Percentiles rank a stretch among this genome's conserved stretches.
These are phyloP conservation scores for Blastomyces parvus DNA, from an alignment of 2,329 filamentous ascomycete genomes.

Conservation along the genomic window DNA sequence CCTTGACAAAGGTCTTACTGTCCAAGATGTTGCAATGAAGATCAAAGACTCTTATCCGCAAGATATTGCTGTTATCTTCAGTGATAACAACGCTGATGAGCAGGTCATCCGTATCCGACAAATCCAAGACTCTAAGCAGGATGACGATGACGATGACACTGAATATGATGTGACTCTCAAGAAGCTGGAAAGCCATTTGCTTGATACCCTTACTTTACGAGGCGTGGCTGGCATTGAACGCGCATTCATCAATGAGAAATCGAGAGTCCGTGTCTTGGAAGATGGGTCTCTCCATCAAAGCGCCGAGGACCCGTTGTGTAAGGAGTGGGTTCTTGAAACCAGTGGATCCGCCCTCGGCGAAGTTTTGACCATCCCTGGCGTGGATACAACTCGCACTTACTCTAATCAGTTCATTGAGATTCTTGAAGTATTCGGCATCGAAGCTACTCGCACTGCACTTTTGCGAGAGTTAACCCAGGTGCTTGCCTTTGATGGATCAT, in stretches of 20 bases:
- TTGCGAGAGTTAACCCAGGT: constrained; percentile 85
- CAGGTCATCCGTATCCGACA: constrained; percentile 89
- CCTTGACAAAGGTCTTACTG: constrained; percentile 78
- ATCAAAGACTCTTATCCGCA: constrained; percentile 82
- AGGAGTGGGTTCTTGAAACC: constrained; percentile 94
- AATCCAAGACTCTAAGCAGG: constrained; percentile 58
- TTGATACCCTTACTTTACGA: constrained; percentile 83
- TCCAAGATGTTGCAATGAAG: constrained; percentile 79
- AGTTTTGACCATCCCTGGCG: constrained; percentile 76
- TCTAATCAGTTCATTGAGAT: constrained; percentile 95
- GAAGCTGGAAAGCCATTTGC: constrained; percentile 79
- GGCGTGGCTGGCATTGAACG: constrained; percentile 82
- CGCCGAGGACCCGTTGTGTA: constrained; percentile 65
- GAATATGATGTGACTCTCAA: constrained; percentile 91
- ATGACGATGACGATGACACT: constrained; percentile 62
- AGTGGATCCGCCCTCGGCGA: constrained; percentile 78
- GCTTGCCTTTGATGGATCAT: constrained; percentile 95
- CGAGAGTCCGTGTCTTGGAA: constrained; percentile 53
- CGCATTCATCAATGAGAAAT: constrained; percentile 83
- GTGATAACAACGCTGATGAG: constrained; percentile 93
- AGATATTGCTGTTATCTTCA: constrained; percentile 88
- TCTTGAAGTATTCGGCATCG: constrained; percentile 90
- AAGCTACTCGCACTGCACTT: constrained; percentile 78
- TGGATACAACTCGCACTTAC: constrained; percentile 76
- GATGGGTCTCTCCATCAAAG: constrained; percentile 65